Conservation (phyloP, 139 green algal genomes). For the Volvox africanus region DNA sequence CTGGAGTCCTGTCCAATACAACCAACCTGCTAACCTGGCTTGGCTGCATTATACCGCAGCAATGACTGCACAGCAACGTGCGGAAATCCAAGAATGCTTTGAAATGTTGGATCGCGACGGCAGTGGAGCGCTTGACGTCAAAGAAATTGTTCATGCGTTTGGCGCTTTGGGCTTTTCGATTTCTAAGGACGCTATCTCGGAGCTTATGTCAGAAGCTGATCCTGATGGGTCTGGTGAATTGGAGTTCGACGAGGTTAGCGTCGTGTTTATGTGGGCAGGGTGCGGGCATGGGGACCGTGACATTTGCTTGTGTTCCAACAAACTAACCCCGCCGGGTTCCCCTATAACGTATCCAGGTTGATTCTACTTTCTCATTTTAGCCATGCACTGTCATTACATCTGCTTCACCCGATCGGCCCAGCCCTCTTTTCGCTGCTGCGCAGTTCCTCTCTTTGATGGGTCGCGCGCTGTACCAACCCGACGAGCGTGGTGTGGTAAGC, state of each 20-base stretch:
- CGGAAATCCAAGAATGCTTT: constrained; percentile 39
- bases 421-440: neutral
- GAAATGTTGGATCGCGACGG: constrained; percentile 29
- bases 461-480: constrained; percentile 19
- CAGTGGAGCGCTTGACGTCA: constrained; percentile 20
- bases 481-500: constrained; percentile 14
- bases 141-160: constrained; percentile 22
- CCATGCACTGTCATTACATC: too few species aligned
- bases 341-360: neutral
- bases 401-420: too few species aligned
- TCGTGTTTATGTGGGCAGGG: neutral
- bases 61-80: constrained; percentile 15
- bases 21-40: too few species aligned
- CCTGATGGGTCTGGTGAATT: constrained; percentile 12
- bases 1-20: neutral
- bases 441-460: constrained; percentile 40
- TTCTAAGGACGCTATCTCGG: neutral
- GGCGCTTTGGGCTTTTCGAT: neutral
- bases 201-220: constrained; percentile 25
- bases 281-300: neutral
- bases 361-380: too few species aligned
- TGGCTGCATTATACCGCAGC: neutral
- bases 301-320: neutral
- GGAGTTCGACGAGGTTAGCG: constrained; percentile 36
- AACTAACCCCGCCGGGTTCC: neutral